These are phyloP conservation scores for Nidula niveotomentosa DNA, from an alignment of 1,284 basidiomycete species.

Conservation along the genomic window DNA sequence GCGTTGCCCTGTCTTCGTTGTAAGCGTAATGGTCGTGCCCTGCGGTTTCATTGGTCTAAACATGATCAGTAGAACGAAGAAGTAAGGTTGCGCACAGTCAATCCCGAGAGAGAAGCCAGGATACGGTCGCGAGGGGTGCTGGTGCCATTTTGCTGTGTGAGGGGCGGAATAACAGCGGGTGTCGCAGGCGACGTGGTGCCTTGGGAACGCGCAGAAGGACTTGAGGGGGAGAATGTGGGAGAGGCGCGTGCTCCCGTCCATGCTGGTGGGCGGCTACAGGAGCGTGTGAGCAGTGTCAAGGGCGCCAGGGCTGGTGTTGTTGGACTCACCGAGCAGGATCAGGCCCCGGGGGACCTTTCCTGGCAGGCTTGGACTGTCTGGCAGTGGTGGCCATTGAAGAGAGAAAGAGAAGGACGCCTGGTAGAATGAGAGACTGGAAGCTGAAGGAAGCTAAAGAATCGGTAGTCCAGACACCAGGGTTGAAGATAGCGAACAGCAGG, in stretches of 20 bases:
- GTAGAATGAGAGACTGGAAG: slow-evolving; percentile 27
- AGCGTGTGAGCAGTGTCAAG: no score
- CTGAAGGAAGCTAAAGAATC: slow-evolving; percentile 20
- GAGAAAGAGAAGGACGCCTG: slow-evolving; percentile 13
- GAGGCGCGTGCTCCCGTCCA: slow-evolving; percentile 67
- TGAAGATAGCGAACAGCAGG: slow-evolving; percentile 26
- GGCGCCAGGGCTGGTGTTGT: not conserved
- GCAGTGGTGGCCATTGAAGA: slow-evolving; percentile 56
- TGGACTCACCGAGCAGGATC: slow-evolving; percentile 50
- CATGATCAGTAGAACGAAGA: slow-evolving; percentile 6
- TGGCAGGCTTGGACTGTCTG: slow-evolving; percentile 56
- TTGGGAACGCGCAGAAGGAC: slow-evolving; percentile 48
- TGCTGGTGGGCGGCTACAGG: slow-evolving; percentile 28
- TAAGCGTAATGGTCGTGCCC: slow-evolving; percentile 74
- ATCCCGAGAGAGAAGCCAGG: slow-evolving; percentile 59
- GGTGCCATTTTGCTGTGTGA: slow-evolving; percentile 47
- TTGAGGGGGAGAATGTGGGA: slow-evolving; percentile 61
- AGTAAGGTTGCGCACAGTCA: slow-evolving; percentile 50
- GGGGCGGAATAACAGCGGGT: slow-evolving; percentile 45
- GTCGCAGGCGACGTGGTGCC: slow-evolving; percentile 27
- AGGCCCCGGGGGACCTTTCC: slow-evolving; percentile 54
- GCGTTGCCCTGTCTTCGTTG: slow-evolving; percentile 65
- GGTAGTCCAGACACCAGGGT: slow-evolving; percentile 36
- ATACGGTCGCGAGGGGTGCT: slow-evolving; percentile 52
- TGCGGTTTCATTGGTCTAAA: slow-evolving; percentile 20